Base-by-base conservation (phyloP, 1,139 yeast species). In the Meyerozyma smithsonii region DNA sequence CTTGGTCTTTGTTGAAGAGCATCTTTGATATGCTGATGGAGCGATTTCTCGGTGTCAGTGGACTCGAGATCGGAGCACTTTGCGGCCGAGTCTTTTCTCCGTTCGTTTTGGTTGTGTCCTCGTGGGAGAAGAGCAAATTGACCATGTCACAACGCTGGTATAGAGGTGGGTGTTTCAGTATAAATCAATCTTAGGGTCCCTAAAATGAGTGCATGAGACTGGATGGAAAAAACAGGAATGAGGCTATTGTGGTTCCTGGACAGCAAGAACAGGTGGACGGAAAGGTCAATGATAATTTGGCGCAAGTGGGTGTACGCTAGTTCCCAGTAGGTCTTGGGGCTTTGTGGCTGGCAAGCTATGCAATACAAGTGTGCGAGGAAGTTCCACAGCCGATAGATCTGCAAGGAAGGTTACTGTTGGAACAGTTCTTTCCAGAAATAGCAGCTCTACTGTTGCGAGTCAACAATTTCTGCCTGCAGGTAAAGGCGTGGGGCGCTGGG, bases 11-110 rank as follows among this genome's bases (percentile, higher is more conserved):
- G 34, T 36, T 44, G 41, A 52, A 50, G 32, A 53, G 44, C 36
- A 55, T 49, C 33, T 51, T 43, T 17, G 54, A 41, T 24, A 55
- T 37, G 32, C 56, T 50, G 12, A 54, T 52, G 30, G 56, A 50
- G 20, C 59, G 39, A 33, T 47, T 41, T 8, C 57, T 42, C 7
- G 34, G 34, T 11, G 34, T 30, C 34, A 30, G 34, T n/a, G 34
- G 4, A 16, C 11, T 8, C 5, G 40, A 17, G 16, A 10, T 17
- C 8, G 7, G 10, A n/a, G 34, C 21, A n/a, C 5, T 16, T 16
- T 20, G 11, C 10, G 20, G 11, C 14, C 16, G 34, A n/a, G 16
- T 16, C 15, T n/a, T 16, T 14, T 30, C 34, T 3, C 10, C 34
- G 21, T 30, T 30, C 8, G 20, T 8, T 4, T 18, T 30, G 2